phyloP scores from a whole-genome alignment of 2,329 filamentous ascomycete genomes.

The Trichoderma sp. region DNA sequence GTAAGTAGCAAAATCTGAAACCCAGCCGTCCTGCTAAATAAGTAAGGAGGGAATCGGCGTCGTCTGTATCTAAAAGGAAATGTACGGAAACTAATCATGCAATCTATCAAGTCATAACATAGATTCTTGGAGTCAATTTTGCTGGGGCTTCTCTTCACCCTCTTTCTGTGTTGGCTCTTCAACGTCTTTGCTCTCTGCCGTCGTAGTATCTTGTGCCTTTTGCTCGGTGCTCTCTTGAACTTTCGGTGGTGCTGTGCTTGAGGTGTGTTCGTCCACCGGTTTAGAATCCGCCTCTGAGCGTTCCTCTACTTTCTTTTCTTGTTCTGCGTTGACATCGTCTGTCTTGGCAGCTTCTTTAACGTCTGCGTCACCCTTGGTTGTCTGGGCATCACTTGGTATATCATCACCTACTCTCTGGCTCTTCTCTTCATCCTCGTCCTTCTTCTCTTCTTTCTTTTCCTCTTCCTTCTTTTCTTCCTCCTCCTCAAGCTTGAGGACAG shows the following conservation, averaged over 20 bases:
- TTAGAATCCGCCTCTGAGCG: neutral
- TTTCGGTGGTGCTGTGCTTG: neutral
- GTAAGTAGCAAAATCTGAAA: neutral
- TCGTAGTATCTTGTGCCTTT: neutral
- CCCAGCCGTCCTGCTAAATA: neutral
- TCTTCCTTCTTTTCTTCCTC: constrained; percentile 19
- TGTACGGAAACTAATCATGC: neutral
- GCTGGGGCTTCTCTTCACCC: neutral
- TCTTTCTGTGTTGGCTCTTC: neutral
- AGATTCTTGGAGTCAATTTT: neutral
- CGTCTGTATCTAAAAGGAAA: neutral
- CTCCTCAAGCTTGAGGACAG: constrained; percentile 33
- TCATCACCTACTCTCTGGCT: neutral
- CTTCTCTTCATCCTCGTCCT: neutral
- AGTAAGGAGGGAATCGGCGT: neutral
- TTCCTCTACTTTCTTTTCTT: neutral
- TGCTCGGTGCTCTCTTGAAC: neutral
- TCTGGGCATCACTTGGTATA: neutral
- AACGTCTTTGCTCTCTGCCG: neutral
- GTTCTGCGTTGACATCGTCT: neutral
- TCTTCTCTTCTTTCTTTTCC: neutral
- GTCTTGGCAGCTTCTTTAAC: neutral
- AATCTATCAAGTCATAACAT: neutral
- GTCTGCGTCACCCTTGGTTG: neutral
- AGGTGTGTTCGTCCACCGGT: neutral